Base-by-base conservation (phyloP, 805 yeast genomes). In the Scheffersomyces stipitis region DNA sequence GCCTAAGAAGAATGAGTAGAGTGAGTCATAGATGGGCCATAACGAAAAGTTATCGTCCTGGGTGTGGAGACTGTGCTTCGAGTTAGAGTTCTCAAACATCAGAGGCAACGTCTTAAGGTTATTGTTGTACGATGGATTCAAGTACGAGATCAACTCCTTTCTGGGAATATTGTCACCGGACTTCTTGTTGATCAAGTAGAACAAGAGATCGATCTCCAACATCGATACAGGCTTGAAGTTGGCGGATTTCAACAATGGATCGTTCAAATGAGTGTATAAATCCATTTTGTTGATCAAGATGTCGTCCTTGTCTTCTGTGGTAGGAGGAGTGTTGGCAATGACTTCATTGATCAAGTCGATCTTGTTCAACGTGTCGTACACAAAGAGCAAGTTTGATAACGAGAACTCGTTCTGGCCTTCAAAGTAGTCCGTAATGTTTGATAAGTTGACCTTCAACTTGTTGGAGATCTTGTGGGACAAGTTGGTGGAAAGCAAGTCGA, bases 1-100 rank as follows among this genome's bases (percentile, higher is more conserved):
- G 13, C 99, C 99, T 41, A 91, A 70, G 20, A 85, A 67, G 62
- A 91, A 91, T 41, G 95, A 88, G 64, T 90, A 87, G 38, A 83
- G 73, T 6, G 96, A 86, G 56, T 86, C 95, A 38, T 67, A 68
- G 40, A 69, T 66, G 22, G 74, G 74, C 72, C 71, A 68, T 41
- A 69, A 61, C 7, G 66, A 59, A 38, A 69, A 69, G 52, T 68
- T 69, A 41, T 69, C 74, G 22, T 57, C 51, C 32, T 52, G 52
- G 27, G 41, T 39, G 18, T 42, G 41, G 24, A 39, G 36, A 28
- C 36, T 36, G 18, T 69, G 71, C 31, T 56, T 56, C n/a, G 69
- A 54, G 20, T 69, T 64, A 1, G 72, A 70, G 38, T 69, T 73
- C 26, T 65, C 71, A 45, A 65, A 69, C 29, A 67, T 64, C 26